Conservation (phyloP, 2,329 filamentous ascomycete genomes). For the Metarhizium robertsii region DNA sequence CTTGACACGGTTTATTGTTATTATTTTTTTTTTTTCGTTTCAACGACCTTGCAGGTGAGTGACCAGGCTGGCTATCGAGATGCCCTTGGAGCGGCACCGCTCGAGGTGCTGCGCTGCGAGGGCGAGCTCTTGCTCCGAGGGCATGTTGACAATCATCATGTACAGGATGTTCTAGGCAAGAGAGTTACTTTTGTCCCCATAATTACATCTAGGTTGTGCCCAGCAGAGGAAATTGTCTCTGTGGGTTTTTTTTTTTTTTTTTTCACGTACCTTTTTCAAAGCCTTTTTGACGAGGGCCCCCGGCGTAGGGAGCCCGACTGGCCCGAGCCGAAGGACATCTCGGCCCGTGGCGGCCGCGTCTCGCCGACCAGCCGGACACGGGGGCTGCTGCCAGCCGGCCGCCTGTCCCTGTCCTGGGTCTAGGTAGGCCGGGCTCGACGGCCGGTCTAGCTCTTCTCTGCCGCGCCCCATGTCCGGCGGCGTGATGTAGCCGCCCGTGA, state of each 20-base stretch:
- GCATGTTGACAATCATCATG: slow-evolving; percentile 11
- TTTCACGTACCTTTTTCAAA: neutral
- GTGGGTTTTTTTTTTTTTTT: neutral
- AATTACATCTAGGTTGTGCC: neutral
- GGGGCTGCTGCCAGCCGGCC: too few relatives aligned
- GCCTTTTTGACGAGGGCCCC: neutral
- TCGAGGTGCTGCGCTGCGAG: neutral
- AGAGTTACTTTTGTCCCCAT: too few relatives aligned
- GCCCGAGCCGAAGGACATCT: neutral
- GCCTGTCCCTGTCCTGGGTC: too few relatives aligned
- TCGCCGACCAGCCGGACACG: too few relatives aligned
- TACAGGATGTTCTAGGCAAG: slow-evolving; percentile 9
- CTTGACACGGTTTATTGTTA: too few relatives aligned
- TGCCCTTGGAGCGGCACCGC: neutral
- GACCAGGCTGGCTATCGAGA: neutral
- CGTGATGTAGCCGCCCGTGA: slow-evolving; percentile 9
- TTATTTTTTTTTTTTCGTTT: neutral
- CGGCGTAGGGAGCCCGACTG: neutral
- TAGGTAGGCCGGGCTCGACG: too few relatives aligned
- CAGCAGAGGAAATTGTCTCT: neutral
- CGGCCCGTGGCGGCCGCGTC: neutral
- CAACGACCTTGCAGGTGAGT: neutral
- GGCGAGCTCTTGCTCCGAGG: slow-evolving; percentile 8
- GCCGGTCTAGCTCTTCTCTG: neutral
- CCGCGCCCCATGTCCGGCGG: slow-evolving; percentile 4